A percentile compares a stretch with the other conserved stretches of the same genome.
Conservation (phyloP, 179 eudicot genomes). For the Drosera spatulata region DNA sequence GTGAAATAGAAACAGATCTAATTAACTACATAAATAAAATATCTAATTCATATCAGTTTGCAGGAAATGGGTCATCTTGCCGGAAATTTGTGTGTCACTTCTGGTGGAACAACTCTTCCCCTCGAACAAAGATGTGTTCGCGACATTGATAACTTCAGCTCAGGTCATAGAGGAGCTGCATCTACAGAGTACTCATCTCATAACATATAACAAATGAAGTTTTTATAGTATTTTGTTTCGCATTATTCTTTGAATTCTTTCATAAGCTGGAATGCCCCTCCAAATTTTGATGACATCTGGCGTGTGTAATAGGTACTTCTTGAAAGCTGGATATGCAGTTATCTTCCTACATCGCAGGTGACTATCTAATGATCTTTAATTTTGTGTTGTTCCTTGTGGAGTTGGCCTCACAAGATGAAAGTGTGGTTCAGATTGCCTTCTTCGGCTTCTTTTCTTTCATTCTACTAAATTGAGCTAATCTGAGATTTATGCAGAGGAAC, state of each 20-base stretch:
- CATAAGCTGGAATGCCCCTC: too few species aligned
- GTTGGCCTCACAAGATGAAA: neutral
- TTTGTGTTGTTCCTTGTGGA: neutral
- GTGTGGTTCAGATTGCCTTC: neutral
- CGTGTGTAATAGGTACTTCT: constrained; percentile 48
- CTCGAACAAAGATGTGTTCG: constrained; percentile 93
- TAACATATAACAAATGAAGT: neutral
- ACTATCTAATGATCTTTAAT: neutral
- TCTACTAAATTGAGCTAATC: neutral
- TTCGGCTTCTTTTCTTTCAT: neutral
- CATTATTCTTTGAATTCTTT: neutral
- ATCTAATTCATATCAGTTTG: neutral
- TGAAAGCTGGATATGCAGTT: constrained; percentile 88
- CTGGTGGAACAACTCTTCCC: constrained; percentile 99
- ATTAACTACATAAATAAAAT: too few species aligned
- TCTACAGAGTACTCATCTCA: constrained; percentile 69
- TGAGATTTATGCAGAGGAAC: constrained; percentile 55
- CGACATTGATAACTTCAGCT: constrained; percentile 94
- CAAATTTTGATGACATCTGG: too few species aligned
- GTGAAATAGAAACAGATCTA: too few species aligned
- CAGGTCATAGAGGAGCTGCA: constrained; percentile 95
- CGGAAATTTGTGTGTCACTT: constrained; percentile 75
- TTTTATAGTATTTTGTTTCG: neutral
- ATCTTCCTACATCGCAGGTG: constrained; percentile 82
- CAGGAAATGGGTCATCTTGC: constrained; percentile 30